Base-by-base conservation (phyloP, 805 yeast species). In the Vanderwaltozyma verrucispora region DNA sequence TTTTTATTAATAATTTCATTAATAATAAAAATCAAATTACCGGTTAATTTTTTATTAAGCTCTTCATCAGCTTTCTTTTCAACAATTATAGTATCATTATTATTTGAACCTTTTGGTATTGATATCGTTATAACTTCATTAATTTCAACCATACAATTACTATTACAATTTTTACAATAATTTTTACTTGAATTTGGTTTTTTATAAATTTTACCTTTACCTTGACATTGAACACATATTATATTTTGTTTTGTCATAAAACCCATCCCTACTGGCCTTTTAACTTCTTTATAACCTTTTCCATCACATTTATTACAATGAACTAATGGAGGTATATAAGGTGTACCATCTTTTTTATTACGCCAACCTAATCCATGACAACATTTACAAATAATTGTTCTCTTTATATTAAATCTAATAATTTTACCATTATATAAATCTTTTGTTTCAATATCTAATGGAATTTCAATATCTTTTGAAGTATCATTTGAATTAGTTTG, bases 361-460 rank as follows among this genome's bases (percentile, higher is more conserved):
- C 72, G 75, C 41, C 82, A 77, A 2, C 96, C 96, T 1, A 72
- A 60, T 2, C 96, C 96, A 29, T 69, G 63, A 62, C 98, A 89
- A 27, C 61, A 51, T 4, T 68, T 58, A 64, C 98, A 89, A 1
- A 87, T 60, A 9, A 81, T 67, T 49, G 81, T 74, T 54, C 96
- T 72, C 3, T 80, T 74, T 2, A 82, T 71, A 3, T 82, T 71
- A 50, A 83, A 72, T 53, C 83, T 83, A 44, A 87, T 69, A 8
- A 78, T 74, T 55, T 84, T 84, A 4, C 97, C 96, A 45, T 75
- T 76, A 65, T 74, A 87, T 30, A 84, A 59, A 41, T 86, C 95
- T 39, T 77, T 83, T 43, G 86, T 59, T 0, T 82, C 66, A 11
- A 88, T 73, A 4, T 71, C 72, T 11, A 85, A 69, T 19, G 74